Percentiles rank a stretch among this genome's conserved stretches.
phyloP scores from a whole-genome alignment of 345 rosid species.

The Eucalyptus erythrocorys region DNA sequence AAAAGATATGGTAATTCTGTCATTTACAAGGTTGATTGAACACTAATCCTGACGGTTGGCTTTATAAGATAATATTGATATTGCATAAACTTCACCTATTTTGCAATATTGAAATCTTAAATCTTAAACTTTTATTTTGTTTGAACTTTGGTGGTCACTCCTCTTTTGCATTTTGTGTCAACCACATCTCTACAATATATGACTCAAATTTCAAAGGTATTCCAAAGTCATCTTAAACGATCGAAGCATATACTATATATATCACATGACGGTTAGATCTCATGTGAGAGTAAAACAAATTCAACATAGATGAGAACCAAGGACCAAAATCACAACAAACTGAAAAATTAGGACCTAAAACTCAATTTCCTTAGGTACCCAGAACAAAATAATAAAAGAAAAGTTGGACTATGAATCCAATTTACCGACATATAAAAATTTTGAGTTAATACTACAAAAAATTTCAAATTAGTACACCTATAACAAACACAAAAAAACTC shows the following conservation, averaged over 20 bases:
- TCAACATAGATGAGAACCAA: neutral
- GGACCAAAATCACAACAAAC: neutral
- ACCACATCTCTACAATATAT: neutral
- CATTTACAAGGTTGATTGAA: neutral
- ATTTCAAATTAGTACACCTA: fast-evolving
- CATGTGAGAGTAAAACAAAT: neutral
- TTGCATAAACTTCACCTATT: neutral
- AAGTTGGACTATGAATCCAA: neutral
- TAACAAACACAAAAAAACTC: too few relatives aligned
- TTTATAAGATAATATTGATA: neutral
- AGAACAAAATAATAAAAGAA: neutral
- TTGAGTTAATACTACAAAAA: neutral
- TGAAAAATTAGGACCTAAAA: neutral
- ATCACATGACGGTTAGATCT: neutral
- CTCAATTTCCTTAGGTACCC: neutral
- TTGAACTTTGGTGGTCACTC: neutral
- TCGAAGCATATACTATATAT: neutral
- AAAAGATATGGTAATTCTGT: neutral
- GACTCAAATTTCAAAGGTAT: neutral
- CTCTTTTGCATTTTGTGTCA: neutral
- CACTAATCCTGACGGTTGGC: neutral
- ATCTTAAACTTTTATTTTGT: neutral
- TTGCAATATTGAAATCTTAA: neutral
- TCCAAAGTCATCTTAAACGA: neutral
- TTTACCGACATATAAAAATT: neutral